Base-by-base conservation (phyloP, 228 moss, liverwort and hornwort genomes). In the Sphagnum magellanicum region DNA sequence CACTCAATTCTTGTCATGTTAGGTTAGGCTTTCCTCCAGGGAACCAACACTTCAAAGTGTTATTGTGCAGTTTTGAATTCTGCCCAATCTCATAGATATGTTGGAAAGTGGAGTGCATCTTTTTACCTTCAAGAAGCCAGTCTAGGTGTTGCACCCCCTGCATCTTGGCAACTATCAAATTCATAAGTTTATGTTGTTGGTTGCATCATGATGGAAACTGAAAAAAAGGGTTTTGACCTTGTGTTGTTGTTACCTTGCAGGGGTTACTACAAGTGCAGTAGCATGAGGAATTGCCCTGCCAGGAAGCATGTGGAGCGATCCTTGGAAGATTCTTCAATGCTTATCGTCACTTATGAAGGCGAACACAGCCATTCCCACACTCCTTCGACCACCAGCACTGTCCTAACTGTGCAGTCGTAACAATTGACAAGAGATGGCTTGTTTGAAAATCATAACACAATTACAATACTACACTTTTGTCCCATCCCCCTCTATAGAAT, bases 261-360 rank as follows among this genome's bases (percentile, higher is more conserved):
- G 73, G 89, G 89, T 6, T 89, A 89, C 71, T 89, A 89, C 74
- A 89, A 89, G 76, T 89, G 86, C 77, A 89, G 89, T 66, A 86
- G 89, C 52, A 80, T 86, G 64, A 79, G 89, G 63, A 83, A 86
- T 15, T 89, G 89, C 65, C 86, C 86, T 51, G 89, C 89, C 10
- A 73, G 89, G 69, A 89, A 89, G 74, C 89, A 89, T 64, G 86
- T 89, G 16, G 89, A 89, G 71, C 77, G 86, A 51, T 83, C 86
- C 4, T 62, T 86, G 70, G 86, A 89, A 13, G 83, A 89, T 73
- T 67, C 86, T 8, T 48, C 76, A 0, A 86, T 89, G 89, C 79
- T 89, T 13, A 89, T 79, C 71, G 86, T 89, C 4, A 89, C 89
- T 6, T 89, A 89, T 10, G 89, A 89, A 67, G 86, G 89, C 57